Evolutionary conservation across 306 rosid species (phyloP).

Genomic region (Vachellia pachyceras): DNA sequence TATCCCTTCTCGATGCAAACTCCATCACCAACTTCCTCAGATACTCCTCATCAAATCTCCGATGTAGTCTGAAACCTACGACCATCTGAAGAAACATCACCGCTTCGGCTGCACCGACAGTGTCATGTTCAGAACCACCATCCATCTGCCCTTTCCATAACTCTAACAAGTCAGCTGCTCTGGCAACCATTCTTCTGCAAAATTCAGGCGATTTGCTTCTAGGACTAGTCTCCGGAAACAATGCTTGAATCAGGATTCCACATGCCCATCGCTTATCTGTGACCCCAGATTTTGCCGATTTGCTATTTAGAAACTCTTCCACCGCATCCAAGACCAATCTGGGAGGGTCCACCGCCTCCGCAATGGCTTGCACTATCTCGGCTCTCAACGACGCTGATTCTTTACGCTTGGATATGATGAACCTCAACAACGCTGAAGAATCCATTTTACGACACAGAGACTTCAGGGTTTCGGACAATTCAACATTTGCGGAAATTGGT

Average conservation of each 20-base stretch:
- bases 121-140: slow-evolving; percentile 33
- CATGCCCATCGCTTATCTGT: slow-evolving; percentile 89
- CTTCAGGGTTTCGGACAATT: slow-evolving; percentile 55
- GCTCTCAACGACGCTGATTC: slow-evolving; percentile 69
- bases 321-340: slow-evolving; percentile 66
- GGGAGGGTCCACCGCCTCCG: slow-evolving; percentile 80
- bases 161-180: slow-evolving; percentile 56
- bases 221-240: slow-evolving; percentile 47
- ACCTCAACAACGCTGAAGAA: slow-evolving; percentile 52
- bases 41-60: slow-evolving; percentile 54
- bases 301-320: slow-evolving; percentile 60
- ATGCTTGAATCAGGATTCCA: slow-evolving; percentile 71
- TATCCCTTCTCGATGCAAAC: slow-evolving; percentile 74
- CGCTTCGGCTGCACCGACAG: slow-evolving; percentile 71
- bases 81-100: slow-evolving; percentile 86
- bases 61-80: slow-evolving; percentile 56
- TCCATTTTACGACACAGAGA: slow-evolving; percentile 75
- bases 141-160: slow-evolving; percentile 71
- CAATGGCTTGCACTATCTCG: slow-evolving; percentile 56
- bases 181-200: slow-evolving; percentile 54
- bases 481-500: slow-evolving; percentile 18
- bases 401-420: slow-evolving; percentile 70
- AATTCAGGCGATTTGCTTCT: slow-evolving; percentile 38
- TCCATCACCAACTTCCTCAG: slow-evolving; percentile 63
- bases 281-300: slow-evolving; percentile 61